phyloP scores from a whole-genome alignment of 2,329 filamentous ascomycete genomes.

The Ciborinia camelliae region DNA sequence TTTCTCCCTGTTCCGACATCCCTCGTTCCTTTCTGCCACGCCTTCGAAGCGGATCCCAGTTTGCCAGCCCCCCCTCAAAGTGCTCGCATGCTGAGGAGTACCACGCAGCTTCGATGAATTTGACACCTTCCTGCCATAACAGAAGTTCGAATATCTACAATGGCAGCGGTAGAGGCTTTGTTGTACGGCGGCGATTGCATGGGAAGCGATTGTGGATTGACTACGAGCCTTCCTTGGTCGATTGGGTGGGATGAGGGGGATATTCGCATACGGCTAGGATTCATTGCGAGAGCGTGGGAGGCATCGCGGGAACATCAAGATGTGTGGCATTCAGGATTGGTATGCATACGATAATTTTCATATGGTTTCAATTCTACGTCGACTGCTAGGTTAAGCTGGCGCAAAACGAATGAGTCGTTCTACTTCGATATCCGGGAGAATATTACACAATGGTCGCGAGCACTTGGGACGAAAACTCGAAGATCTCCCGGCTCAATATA shows the following conservation, averaged over 20 bases:
- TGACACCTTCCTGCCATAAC: conserved; percentile 33
- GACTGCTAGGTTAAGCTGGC: conserved; percentile 2
- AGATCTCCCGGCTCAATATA: background rate
- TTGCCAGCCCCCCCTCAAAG: conserved; percentile 16
- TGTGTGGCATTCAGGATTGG: conserved; percentile 30
- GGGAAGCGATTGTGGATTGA: conserved; percentile 42
- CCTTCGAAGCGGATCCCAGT: conserved; percentile 20
- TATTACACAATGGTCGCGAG: background rate
- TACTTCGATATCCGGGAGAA: background rate
- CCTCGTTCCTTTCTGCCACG: background rate
- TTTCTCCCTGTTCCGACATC: conserved; percentile 1
- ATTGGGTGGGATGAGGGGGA: conserved; percentile 45
- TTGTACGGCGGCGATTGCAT: conserved; percentile 41
- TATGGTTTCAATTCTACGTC: conserved; percentile 16
- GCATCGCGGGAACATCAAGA: conserved; percentile 29
- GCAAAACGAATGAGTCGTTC: conserved; percentile 1
- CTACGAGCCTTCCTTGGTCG: conserved; percentile 43
- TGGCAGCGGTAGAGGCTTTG: conserved; percentile 46
- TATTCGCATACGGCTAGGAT: conserved; percentile 38
- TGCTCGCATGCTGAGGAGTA: conserved; percentile 22
- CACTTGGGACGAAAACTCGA: conserved; percentile 21
- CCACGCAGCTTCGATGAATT: conserved; percentile 38
- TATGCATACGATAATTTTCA: conserved; percentile 31
- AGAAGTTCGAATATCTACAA: conserved; percentile 40
- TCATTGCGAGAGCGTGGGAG: conserved; percentile 39